Conservation (phyloP, 345 rosid species). For the Rhodamnia argentea region DNA sequence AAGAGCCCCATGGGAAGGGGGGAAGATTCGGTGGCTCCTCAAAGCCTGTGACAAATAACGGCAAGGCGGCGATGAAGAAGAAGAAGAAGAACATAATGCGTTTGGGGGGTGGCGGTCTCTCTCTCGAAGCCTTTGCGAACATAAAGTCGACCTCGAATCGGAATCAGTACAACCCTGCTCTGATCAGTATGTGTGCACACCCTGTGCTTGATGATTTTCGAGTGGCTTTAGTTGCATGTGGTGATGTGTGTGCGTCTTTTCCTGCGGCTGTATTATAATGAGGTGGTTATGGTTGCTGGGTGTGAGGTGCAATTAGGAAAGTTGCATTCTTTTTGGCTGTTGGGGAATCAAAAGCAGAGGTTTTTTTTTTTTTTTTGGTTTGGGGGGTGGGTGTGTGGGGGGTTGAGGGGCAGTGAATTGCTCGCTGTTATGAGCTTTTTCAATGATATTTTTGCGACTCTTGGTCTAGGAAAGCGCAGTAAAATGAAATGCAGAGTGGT, state of each 20-base stretch:
- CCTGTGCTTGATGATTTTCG: not conserved
- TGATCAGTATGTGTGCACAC: conserved; percentile 34
- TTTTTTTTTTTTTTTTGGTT: not conserved
- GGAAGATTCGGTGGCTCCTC: conserved; percentile 3
- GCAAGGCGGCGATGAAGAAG: conserved; percentile 11
- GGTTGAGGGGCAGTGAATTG: not conserved
- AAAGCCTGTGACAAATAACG: not conserved
- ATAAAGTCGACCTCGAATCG: conserved; percentile 29
- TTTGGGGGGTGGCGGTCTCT: conserved; percentile 77
- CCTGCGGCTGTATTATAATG: not conserved
- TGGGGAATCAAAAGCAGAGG: not conserved
- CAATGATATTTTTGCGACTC: not conserved
- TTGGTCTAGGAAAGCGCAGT: not conserved
- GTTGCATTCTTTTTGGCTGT: not conserved
- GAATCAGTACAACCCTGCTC: conserved; percentile 48
- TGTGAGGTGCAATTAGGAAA: not conserved
- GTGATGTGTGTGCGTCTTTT: not conserved
- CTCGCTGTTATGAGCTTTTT: not conserved
- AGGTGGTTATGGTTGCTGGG: not conserved
- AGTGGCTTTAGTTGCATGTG: not conserved
- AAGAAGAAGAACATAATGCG: conserved; percentile 55
- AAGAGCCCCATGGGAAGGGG: not conserved
- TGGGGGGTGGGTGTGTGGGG: no score
- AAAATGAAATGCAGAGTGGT: not conserved
- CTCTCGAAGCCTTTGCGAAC: conserved; percentile 72